Evolutionary conservation across 2,329 filamentous ascomycete species (phyloP), one percentile per base, ranked within the genome.

Genomic region (Dactylellina haptotyla): DNA sequence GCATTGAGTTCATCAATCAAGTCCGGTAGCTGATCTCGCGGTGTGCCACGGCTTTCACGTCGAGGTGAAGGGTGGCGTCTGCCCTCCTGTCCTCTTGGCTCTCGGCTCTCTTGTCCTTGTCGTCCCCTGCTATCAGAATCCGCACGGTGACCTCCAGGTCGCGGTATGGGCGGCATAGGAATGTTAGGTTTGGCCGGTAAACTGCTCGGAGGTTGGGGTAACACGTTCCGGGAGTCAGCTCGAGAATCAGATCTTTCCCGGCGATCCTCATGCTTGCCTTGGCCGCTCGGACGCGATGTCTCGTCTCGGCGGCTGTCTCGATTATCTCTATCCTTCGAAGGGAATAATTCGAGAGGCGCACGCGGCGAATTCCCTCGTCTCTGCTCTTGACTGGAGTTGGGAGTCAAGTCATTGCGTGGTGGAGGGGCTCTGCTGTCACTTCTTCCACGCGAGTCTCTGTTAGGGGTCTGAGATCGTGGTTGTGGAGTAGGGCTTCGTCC

Each of bases 1-100:
- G 69, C 70, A 51, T 75, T 63, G 4, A 75, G 50, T 50, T 69
- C 70, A 25, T 75, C 70, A 18, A 75, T 75, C 14, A 75, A 41
- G 32, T 75, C 70, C 0, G 70, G 70, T 16, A 75, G 43, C 23
- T 67, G 62, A 18, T 75, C 50, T 4, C 46, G 54, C 6, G 69
- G 41, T 34, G 43, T 46, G 12, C 39, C 48, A 4, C 64, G 57
- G 16, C 58, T 63, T 1, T 69, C 70, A 18, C 70, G 50, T 20
- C 57, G 28, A 50, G 63, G 64, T 14, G 70, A 67, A 14, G 28
- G 4, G 34, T 62, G 70, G n/a, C 70, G 56, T 50, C 69, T 37
- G 4, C 34, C 30, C 12, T 74, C 62, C 28, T 25, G 43, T 4
- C 4, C 1, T 61, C 64, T 58, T 9, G 46, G 32, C 14, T 64